Percentiles rank a stretch among this genome's conserved stretches.
Evolutionary conservation across 2,329 filamentous ascomycete species (phyloP).

Genomic region (Penicillium paneum): DNA sequence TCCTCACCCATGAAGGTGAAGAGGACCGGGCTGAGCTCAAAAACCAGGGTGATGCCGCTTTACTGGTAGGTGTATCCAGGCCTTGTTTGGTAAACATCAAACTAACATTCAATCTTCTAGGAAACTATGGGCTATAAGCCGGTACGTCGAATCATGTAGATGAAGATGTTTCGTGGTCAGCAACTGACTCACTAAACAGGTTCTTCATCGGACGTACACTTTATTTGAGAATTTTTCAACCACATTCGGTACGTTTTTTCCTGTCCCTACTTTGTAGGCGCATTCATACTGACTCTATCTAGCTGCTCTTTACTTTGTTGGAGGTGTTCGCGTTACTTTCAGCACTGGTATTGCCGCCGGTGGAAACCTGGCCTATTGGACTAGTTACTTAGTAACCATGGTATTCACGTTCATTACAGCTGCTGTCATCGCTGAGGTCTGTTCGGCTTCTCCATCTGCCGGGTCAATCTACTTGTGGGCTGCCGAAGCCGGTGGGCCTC

Average conservation of each 20-base stretch:
- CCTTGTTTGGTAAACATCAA: background rate
- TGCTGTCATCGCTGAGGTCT: constrained; percentile 59
- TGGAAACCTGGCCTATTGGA: constrained; percentile 61
- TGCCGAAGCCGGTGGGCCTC: constrained; percentile 56
- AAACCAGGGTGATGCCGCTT: constrained; percentile 36
- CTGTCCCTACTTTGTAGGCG: too few species aligned
- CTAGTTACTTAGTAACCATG: constrained; percentile 58
- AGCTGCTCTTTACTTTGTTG: constrained; percentile 62
- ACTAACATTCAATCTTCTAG: constrained; percentile 29
- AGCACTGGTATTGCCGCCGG: constrained; percentile 62
- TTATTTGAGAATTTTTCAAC: constrained; percentile 59
- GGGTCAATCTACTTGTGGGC: constrained; percentile 62
- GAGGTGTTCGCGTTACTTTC: constrained; percentile 59
- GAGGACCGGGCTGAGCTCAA: constrained; percentile 27
- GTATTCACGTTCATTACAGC: constrained; percentile 61
- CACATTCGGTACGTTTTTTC: constrained; percentile 50
- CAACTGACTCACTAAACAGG: constrained; percentile 36
- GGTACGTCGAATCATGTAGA: constrained; percentile 37
- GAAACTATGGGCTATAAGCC: constrained; percentile 56
- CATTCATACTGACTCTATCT: background rate
- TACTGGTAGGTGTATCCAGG: constrained; percentile 27
- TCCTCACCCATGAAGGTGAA: constrained; percentile 10
- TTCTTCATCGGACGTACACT: constrained; percentile 56
- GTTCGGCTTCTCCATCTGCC: constrained; percentile 57
- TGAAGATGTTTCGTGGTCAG: background rate